Conservation (phyloP, 2,329 filamentous ascomycete species). For the Exophiala bonariae region DNA sequence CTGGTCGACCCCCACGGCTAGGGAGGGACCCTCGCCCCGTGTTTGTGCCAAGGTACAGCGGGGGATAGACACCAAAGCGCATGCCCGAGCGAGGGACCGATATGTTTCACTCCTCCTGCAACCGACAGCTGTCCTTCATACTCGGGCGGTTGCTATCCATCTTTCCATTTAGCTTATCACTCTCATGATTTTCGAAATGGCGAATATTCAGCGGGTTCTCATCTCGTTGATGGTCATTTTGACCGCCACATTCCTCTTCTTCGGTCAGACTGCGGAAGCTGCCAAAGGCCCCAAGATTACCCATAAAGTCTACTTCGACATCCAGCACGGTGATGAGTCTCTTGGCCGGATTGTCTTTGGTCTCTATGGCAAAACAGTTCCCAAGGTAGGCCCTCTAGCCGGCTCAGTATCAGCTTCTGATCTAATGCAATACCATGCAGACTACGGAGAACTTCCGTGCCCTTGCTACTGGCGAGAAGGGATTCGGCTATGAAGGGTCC, state of each 20-base stretch:
- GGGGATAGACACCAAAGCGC: too few relatives aligned
- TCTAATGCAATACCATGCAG: too few relatives aligned
- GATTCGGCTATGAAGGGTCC: constrained; percentile 66
- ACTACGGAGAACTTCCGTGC: constrained; percentile 67
- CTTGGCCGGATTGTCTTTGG: constrained; percentile 63
- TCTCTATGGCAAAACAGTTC: constrained; percentile 67
- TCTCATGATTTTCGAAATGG: constrained; percentile 58
- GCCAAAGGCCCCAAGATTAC: constrained; percentile 92
- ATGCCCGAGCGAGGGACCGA: too few relatives aligned
- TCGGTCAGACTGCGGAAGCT: constrained; percentile 72
- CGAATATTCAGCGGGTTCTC: constrained; percentile 69
- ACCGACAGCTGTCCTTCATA: too few relatives aligned
- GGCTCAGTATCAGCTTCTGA: too few relatives aligned
- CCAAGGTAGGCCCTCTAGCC: constrained; percentile 49
- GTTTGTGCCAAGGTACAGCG: too few relatives aligned
- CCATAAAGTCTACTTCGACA: constrained; percentile 72
- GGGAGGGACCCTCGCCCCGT: too few relatives aligned
- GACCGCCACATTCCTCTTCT: constrained; percentile 71
- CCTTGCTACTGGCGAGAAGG: constrained; percentile 66
- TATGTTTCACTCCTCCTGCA: too few relatives aligned
- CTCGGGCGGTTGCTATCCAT: background rate
- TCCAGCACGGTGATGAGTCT: constrained; percentile 62
- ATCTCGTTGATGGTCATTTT: constrained; percentile 74
- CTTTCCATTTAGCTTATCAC: background rate
- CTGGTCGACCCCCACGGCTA: too few relatives aligned